Base-by-base conservation (phyloP, 441 rosid genomes). In the Mallotus japonicus region DNA sequence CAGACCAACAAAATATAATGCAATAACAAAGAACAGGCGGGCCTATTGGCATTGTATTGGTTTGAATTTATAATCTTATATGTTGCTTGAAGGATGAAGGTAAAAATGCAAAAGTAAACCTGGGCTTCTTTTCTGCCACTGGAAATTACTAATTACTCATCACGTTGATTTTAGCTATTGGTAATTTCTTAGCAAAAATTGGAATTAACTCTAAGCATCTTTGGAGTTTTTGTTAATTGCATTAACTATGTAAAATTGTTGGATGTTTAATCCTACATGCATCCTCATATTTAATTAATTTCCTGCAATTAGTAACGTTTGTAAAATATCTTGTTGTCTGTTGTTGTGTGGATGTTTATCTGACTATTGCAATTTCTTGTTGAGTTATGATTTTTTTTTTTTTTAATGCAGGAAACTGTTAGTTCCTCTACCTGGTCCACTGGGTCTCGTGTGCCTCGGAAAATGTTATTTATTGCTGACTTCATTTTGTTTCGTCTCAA, bases 361-460 rank as follows among this genome's bases (percentile, higher is more conserved):
- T 28, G 34, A 54, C 19, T 65, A 32, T 13, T 72, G 42, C n/a
- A 12, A 73, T 56, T 73, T 42, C 63, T 72, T 28, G 50, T 65
- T 63, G 37, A 17, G 6, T 71, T 75, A 58, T 70, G 47, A 44
- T n/a, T n/a, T 49, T 10, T 28, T 49, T 53, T 59, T 51, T 69
- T 68, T 72, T 15, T 66, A 46, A 81, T 79, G 78, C 92, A 92
- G 97, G 91, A 95, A 90, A 85, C 76, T 83, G 88, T 42, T 92
- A 87, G 81, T 95, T 77, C 95, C 97, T 44, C 84, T 92, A 56
- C 97, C 97, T 62, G 85, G 89, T 69, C 95, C 96, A 15, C 20
- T 95, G 65, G 98, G 98, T 77, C 91, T 95, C 14, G 73, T 91
- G 74, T 89, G 70, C 85, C 74, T 92, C 69, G 97, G 99, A 69